phyloP scores from a whole-genome alignment of 2,329 filamentous ascomycete species.

The Plenodomus lindquistii region DNA sequence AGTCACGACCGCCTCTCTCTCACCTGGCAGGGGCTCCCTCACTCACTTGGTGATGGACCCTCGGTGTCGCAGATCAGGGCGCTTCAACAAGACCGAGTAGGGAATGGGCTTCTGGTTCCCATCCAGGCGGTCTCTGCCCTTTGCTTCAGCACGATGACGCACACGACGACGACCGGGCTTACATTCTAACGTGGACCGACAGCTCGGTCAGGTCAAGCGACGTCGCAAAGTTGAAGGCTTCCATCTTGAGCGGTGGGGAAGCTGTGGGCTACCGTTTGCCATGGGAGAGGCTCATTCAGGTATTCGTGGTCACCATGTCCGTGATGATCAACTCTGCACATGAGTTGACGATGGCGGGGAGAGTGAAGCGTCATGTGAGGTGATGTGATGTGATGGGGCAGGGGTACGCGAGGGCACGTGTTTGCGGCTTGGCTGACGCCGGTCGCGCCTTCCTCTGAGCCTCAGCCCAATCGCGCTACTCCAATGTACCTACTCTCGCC shows the following conservation, averaged over 20 bases:
- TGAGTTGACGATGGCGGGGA: constrained; percentile 7
- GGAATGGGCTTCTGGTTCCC: constrained; percentile 75
- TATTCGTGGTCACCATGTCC: constrained; percentile 3
- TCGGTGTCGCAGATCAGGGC: constrained; percentile 80
- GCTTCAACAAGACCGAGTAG: constrained; percentile 76
- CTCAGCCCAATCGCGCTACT: constrained; percentile 21
- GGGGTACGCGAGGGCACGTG: constrained; percentile 30
- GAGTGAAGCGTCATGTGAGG: constrained; percentile 8
- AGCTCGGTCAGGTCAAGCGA: constrained; percentile 77
- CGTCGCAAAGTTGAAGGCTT: constrained; percentile 93
- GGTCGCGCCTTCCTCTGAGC: constrained; percentile 19
- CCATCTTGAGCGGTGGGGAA: constrained; percentile 62
- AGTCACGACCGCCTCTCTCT: neutral
- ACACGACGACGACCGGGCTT: constrained; percentile 26
- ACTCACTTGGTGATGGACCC: constrained; percentile 78
- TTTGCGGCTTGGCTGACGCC: constrained; percentile 23
- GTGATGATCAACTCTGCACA: constrained; percentile 1
- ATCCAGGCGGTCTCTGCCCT: constrained; percentile 70
- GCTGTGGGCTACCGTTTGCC: constrained; percentile 27
- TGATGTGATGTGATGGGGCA: constrained; percentile 10
- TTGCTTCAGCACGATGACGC: constrained; percentile 25
- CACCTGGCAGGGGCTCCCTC: neutral
- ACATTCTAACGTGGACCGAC: constrained; percentile 68
- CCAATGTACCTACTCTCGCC: constrained; percentile 7
- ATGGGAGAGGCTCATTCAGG: constrained; percentile 19